Evolutionary conservation across 2,329 filamentous ascomycete species (phyloP).

Genomic region (Xylaria sp.): DNA sequence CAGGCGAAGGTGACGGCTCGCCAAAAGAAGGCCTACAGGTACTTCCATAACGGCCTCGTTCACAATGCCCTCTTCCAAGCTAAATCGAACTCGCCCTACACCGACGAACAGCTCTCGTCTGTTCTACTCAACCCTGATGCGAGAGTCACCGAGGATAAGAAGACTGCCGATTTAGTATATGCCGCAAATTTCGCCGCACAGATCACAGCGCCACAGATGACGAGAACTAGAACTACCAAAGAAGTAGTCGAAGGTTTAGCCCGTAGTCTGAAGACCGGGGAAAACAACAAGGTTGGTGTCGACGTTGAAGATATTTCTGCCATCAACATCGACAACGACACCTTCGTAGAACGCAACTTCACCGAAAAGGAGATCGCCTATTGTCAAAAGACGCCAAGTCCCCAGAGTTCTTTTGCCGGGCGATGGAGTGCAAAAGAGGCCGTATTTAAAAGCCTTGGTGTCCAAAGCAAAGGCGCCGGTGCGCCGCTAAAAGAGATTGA

Average conservation of each 20-base stretch:
- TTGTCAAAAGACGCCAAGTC: constrained; percentile 81
- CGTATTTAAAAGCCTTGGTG: constrained; percentile 96
- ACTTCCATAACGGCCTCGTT: constrained; percentile 98
- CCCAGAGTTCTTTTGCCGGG: constrained; percentile 91
- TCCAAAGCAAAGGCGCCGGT: constrained; percentile 86
- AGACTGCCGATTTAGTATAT: constrained; percentile 82
- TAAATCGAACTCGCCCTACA: constrained; percentile 91
- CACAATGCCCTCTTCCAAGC: constrained; percentile 98
- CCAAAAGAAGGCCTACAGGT: constrained; percentile 98
- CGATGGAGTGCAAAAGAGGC: constrained; percentile 98
- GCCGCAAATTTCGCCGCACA: constrained; percentile 75
- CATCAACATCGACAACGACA: constrained; percentile 93
- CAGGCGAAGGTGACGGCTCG: constrained; percentile 87
- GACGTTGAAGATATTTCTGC: constrained; percentile 91
- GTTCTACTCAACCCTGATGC: constrained; percentile 96
- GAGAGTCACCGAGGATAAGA: constrained; percentile 86
- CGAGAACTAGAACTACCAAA: constrained; percentile 71
- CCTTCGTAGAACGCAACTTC: constrained; percentile 95
- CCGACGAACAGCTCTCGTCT: constrained; percentile 83
- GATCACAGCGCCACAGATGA: constrained; percentile 60
- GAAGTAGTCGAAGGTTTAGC: constrained; percentile 83
- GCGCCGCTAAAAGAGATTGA: constrained; percentile 95
- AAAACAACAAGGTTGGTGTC: constrained; percentile 85
- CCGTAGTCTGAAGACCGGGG: constrained; percentile 61
- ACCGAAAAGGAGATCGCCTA: constrained; percentile 85